phyloP scores from a whole-genome alignment of 345 rosid species.

The Dimocarpus longan region DNA sequence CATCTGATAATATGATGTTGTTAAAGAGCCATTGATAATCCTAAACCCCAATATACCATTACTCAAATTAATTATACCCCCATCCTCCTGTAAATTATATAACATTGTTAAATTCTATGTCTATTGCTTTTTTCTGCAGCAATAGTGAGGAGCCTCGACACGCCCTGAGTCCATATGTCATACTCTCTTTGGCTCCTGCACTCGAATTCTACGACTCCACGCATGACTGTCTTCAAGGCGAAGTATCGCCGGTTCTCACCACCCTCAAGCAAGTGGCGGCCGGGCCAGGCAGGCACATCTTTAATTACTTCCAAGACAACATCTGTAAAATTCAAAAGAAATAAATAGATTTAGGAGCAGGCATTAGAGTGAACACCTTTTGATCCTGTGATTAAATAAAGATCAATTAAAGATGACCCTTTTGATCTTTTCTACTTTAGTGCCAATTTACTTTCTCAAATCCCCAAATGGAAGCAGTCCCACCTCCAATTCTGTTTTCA shows the following conservation, averaged over 20 bases:
- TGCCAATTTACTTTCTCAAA: slow-evolving; percentile 64
- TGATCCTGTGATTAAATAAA: slow-evolving; percentile 32
- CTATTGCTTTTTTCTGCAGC: slow-evolving; percentile 59
- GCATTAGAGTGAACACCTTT: slow-evolving; percentile 37
- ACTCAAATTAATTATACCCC: neutral
- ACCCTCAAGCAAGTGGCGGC: slow-evolving; percentile 82
- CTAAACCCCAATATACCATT: slow-evolving; percentile 11
- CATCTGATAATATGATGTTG: neutral
- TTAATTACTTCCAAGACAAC: slow-evolving; percentile 70
- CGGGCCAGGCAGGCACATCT: slow-evolving; percentile 85
- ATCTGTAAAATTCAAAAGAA: slow-evolving; percentile 53
- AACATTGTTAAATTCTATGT: slow-evolving; percentile 49
- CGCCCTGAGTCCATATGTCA: slow-evolving; percentile 94
- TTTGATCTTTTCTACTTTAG: slow-evolving; percentile 45
- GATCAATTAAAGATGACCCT: slow-evolving; percentile 20
- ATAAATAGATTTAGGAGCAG: neutral
- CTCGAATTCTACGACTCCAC: slow-evolving; percentile 79
- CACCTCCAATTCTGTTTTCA: slow-evolving; percentile 51
- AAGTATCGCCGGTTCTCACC: slow-evolving; percentile 81
- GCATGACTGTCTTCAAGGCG: slow-evolving; percentile 60
- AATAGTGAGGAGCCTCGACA: slow-evolving; percentile 70
- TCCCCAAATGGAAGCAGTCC: slow-evolving; percentile 77
- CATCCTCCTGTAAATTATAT: slow-evolving; percentile 11
- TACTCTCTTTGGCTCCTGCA: slow-evolving; percentile 79
- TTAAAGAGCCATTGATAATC: slow-evolving; percentile 8